Base-by-base conservation (phyloP, 2,329 filamentous ascomycete genomes). In the Xylariaceae sp. region DNA sequence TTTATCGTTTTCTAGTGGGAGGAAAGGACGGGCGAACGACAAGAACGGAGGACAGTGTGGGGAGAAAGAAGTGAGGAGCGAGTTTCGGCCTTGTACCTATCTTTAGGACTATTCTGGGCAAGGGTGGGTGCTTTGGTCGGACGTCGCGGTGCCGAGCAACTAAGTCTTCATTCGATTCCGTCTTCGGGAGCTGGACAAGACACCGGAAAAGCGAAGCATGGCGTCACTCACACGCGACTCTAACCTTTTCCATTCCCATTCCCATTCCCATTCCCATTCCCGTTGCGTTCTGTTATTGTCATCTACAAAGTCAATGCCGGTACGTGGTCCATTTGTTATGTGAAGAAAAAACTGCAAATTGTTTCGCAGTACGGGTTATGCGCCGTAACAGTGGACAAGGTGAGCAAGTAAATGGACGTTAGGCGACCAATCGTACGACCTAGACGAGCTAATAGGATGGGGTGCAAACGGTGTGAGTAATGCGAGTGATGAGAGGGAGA, bases 401-500 rank as follows among this genome's bases (percentile, higher is more conserved):
- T 44, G 26, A 42, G 2, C 3, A 6, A 47, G 6, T 39, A 30
- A 12, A 45, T 41, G 3, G 37, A 19, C 29, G 31, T 27, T 11
- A 8, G 49, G 19, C 7, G 43, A 26, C 40, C 6, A 45, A 45
- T 45, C 7, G 43, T n/a, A 32, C 29, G 5, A 45, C 8, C 11
- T 6, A 12, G 42, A 12, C n/a, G 43, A 12, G 42, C 27, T 7
- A 43, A 29, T n/a, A 27, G 47, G 53, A 31, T 12, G 37, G 19
- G 44, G 46, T 12, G 19, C 39, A 40, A 42, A 50, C n/a, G 45
- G 55, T 39, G 40, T 44, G 50, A 51, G 43, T 27, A 45, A 34
- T 40, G 30, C 34, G 29, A 39, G 27, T 35, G 19, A 39, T 19
- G 50, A 43, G 12, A 35, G 56, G 31, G 55, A 51, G 49, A 58